Percentiles rank a stretch among this genome's conserved stretches.
Evolutionary conservation across 106 monocot species (phyloP).

Genomic region (Vanilla planifolia): DNA sequence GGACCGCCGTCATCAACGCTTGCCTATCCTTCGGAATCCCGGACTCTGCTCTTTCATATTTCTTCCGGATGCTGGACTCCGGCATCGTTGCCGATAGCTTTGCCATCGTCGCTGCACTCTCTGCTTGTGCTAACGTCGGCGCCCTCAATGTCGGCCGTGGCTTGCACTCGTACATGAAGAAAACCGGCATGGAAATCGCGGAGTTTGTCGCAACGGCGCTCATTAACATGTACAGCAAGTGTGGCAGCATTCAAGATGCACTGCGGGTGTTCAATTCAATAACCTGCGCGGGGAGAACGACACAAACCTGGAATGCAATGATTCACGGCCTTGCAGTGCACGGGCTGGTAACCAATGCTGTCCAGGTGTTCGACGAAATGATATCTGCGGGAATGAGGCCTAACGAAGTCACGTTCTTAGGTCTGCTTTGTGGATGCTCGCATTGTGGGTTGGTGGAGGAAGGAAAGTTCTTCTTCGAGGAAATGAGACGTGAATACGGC

Average conservation of each 20-base stretch:
- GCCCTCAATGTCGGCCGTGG: constrained; percentile 12
- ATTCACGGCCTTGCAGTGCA: constrained; percentile 28
- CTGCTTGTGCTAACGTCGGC: constrained; percentile 12
- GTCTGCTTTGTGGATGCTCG: constrained; percentile 11
- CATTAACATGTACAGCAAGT: constrained; percentile 63
- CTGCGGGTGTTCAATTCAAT: constrained; percentile 10
- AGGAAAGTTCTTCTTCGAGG: constrained; percentile 8
- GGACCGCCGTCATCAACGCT: constrained; percentile 45
- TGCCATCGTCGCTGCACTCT: constrained; percentile 23
- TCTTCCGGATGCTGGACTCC: constrained; percentile 16
- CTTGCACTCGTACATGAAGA: constrained; percentile 10
- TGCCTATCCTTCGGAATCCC: constrained; percentile 10
- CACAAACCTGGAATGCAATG: constrained; percentile 28
- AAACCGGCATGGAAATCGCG: constrained; percentile 7
- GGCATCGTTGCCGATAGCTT: constrained; percentile 13
- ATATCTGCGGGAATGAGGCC: constrained; percentile 1
- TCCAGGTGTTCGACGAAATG: constrained; percentile 18
- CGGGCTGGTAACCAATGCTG: constrained; percentile 11
- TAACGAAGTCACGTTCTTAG: constrained; percentile 17
- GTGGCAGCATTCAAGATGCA: constrained; percentile 18
- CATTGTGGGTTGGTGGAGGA: constrained; percentile 12
- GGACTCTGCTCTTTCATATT: constrained; percentile 9
- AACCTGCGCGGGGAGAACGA: neutral
- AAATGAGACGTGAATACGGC: constrained; percentile 11
- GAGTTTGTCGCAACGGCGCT: constrained; percentile 16